Evolutionary conservation across 2,329 filamentous ascomycete genomes (phyloP).

Genomic region (Huntiella decipiens): DNA sequence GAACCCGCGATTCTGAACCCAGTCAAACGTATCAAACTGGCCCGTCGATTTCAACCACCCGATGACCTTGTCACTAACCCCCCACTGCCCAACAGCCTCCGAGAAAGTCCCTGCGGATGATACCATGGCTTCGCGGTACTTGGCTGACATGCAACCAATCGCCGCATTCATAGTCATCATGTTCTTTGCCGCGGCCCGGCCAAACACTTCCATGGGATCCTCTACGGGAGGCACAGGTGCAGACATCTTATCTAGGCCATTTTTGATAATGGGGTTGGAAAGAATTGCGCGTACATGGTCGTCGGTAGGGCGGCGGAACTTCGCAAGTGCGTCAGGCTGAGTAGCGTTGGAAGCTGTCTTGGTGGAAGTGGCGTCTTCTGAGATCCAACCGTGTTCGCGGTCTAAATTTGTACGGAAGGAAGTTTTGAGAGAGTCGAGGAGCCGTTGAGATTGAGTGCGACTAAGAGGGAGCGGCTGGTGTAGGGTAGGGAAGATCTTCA

Average conservation of each 20-base stretch:
- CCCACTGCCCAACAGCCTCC: constrained; percentile 22
- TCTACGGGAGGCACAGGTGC: constrained; percentile 13
- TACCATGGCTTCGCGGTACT: constrained; percentile 23
- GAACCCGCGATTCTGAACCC: constrained; percentile 23
- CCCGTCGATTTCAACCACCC: constrained; percentile 35
- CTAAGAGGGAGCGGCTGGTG: constrained; percentile 35
- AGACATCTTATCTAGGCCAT: constrained; percentile 16
- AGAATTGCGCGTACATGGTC: constrained; percentile 37
- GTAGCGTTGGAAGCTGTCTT: constrained; percentile 9
- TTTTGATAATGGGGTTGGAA: constrained; percentile 34
- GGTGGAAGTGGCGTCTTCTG: constrained; percentile 15
- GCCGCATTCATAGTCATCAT: constrained; percentile 36
- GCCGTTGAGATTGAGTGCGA: constrained; percentile 30
- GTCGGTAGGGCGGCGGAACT: constrained; percentile 22
- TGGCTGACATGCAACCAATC: constrained; percentile 32
- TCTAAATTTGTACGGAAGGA: constrained; percentile 42
- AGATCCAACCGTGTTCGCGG: constrained; percentile 31
- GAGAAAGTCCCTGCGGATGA: constrained; percentile 18
- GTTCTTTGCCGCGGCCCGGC: constrained; percentile 33
- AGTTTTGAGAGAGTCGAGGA: constrained; percentile 35
- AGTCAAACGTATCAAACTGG: constrained; percentile 25
- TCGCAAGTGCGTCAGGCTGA: constrained; percentile 3
- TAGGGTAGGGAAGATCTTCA: constrained; percentile 23
- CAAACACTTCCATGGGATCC: constrained; percentile 35
- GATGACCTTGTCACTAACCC: constrained; percentile 29